phyloP scores from a whole-genome alignment of 1,284 basidiomycete genomes.

The Leccinum pachyderme region DNA sequence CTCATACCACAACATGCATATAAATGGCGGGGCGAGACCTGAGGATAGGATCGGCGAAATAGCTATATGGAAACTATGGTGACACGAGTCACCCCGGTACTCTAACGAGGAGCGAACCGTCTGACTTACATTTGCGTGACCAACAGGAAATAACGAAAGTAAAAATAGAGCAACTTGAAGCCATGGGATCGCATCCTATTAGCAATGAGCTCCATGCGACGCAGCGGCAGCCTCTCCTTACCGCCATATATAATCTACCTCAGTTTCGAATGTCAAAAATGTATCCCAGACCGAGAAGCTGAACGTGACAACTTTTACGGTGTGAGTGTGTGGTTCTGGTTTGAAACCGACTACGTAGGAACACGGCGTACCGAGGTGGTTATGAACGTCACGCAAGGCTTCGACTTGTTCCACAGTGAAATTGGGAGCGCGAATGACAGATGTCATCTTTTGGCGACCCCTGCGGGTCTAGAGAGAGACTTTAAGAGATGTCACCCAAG shows the following conservation, averaged over 20 bases:
- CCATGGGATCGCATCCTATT: slow-evolving; percentile 13
- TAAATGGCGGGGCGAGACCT: slow-evolving; percentile 3
- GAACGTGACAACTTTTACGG: slow-evolving; percentile 14
- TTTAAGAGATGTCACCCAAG: background rate
- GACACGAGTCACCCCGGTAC: background rate
- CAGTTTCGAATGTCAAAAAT: background rate
- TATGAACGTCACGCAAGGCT: slow-evolving; percentile 4
- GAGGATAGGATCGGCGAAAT: slow-evolving; percentile 15
- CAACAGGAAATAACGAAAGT: slow-evolving; percentile 16
- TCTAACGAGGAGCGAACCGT: background rate
- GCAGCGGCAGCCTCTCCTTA: background rate
- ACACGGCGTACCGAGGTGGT: slow-evolving; percentile 12
- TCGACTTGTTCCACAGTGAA: background rate
- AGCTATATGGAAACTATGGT: slow-evolving; percentile 12
- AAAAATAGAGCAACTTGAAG: slow-evolving; percentile 26
- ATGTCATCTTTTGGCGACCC: background rate
- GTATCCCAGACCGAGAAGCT: slow-evolving; percentile 7
- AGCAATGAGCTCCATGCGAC: background rate
- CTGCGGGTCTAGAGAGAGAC: background rate
- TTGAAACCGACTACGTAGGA: background rate
- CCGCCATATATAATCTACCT: background rate
- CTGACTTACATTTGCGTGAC: slow-evolving; percentile 16
- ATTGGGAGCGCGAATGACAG: background rate
- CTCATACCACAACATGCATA: slow-evolving; percentile 16
- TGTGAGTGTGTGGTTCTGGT: background rate